Conservation (phyloP, 2,329 filamentous ascomycete species). For the Sporothrix inflata region DNA sequence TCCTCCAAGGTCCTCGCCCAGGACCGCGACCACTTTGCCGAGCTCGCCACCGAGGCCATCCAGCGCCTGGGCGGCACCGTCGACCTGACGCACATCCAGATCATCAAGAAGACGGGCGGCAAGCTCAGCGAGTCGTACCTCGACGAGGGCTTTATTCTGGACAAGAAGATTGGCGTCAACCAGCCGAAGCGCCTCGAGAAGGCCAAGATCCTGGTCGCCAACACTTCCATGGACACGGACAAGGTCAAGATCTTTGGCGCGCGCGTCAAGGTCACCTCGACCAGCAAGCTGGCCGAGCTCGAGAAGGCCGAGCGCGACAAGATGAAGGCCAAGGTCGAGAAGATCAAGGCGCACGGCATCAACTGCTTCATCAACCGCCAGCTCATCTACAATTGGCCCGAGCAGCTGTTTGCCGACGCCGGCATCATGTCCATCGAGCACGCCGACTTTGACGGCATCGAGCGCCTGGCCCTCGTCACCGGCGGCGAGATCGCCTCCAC, state of each 20-base stretch:
- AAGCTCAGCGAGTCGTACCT: slow-evolving; percentile 98
- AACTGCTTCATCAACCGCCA: slow-evolving; percentile 99
- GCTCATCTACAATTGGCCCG: slow-evolving; percentile 99
- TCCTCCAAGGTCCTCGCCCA: slow-evolving; percentile 97
- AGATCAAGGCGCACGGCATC: slow-evolving; percentile 97
- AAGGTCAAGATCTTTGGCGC: slow-evolving; percentile 99
- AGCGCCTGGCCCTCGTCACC: slow-evolving; percentile 90
- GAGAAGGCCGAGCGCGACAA: slow-evolving; percentile 98
- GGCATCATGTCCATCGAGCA: slow-evolving; percentile 99
- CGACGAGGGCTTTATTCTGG: slow-evolving; percentile 96
- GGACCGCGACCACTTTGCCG: slow-evolving; percentile 88
- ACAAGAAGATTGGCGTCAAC: slow-evolving; percentile 99
- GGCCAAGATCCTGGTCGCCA: slow-evolving; percentile 96
- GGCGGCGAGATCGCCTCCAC: slow-evolving; percentile 97
- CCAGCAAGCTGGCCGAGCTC: slow-evolving; percentile 94
- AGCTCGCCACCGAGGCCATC: slow-evolving; percentile 88
- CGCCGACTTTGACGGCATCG: slow-evolving; percentile 97
- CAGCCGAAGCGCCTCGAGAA: slow-evolving; percentile 97
- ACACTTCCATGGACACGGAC: slow-evolving; percentile 99
- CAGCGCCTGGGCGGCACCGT: slow-evolving; percentile 86
- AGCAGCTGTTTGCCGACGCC: slow-evolving; percentile 96
- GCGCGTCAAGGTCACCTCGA: slow-evolving; percentile 93
- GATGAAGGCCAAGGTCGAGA: slow-evolving; percentile 99
- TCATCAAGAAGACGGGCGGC: slow-evolving; percentile 98
- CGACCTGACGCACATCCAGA: slow-evolving; percentile 96